phyloP scores from a whole-genome alignment of 345 rosid genomes.

The Aegle marmelos region DNA sequence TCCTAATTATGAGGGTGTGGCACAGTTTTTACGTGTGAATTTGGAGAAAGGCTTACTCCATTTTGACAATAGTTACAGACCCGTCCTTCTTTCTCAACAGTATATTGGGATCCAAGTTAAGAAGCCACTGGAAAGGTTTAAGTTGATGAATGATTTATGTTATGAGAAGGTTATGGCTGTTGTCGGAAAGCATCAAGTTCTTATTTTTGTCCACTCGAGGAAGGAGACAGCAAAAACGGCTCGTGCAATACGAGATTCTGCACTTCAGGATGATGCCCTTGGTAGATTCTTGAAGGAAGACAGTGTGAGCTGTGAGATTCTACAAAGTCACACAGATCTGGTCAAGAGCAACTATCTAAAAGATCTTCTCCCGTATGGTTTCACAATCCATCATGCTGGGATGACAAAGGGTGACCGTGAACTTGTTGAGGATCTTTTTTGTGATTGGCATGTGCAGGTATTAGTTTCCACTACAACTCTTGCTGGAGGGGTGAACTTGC shows the following conservation, averaged over 20 bases:
- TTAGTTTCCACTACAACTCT: slow-evolving; percentile 97
- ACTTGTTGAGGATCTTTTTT: slow-evolving; percentile 85
- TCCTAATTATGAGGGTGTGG: slow-evolving; percentile 93
- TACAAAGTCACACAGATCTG: slow-evolving; percentile 61
- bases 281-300: slow-evolving; percentile 80
- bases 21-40: slow-evolving; percentile 77
- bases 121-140: slow-evolving; percentile 94
- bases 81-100: slow-evolving; percentile 90
- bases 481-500: slow-evolving; percentile 98
- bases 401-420: slow-evolving; percentile 83
- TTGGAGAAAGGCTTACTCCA: slow-evolving; percentile 66
- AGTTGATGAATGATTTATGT: slow-evolving; percentile 94
- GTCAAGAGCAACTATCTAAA: slow-evolving; percentile 21
- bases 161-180: slow-evolving; percentile 85
- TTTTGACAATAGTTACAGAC: slow-evolving; percentile 95
- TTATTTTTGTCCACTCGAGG: slow-evolving; percentile 95
- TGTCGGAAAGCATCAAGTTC: slow-evolving; percentile 93
- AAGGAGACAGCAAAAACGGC: slow-evolving; percentile 96
- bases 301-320: slow-evolving; percentile 82
- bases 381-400: slow-evolving; percentile 96
- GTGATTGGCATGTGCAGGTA: slow-evolving; percentile 76
- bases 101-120: slow-evolving; percentile 86
- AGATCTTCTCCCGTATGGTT: slow-evolving; percentile 84
- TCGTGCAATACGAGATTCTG: slow-evolving; percentile 67
- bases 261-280: slow-evolving; percentile 79